phyloP scores from a whole-genome alignment of 305 asterid genomes.

The Fraxinus albicans region DNA sequence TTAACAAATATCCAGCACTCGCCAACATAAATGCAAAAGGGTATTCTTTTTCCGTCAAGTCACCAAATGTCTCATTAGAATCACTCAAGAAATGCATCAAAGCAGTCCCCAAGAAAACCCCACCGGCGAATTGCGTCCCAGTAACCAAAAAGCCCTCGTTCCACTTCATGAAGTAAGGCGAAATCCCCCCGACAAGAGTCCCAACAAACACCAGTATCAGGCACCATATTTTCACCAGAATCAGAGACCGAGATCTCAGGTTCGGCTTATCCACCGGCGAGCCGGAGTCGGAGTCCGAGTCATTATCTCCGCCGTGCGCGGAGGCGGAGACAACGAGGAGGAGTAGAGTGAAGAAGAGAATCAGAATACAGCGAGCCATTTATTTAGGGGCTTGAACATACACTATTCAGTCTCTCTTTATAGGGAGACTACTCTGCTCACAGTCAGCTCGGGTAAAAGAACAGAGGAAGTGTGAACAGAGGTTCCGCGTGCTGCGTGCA shows the following conservation, averaged over 20 bases:
- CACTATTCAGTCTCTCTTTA: not conserved
- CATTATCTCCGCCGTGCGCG: constrained; percentile 52
- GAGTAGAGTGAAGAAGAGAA: constrained; percentile 34
- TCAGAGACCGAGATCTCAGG: constrained; percentile 58
- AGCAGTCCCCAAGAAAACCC: constrained; percentile 83
- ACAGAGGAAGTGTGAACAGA: not conserved
- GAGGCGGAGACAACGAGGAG: constrained; percentile 46
- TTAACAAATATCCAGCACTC: constrained; percentile 67
- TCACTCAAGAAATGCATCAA: constrained; percentile 92
- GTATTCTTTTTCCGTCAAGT: constrained; percentile 58
- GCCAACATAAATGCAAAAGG: constrained; percentile 94
- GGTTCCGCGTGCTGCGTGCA: not conserved
- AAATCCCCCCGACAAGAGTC: constrained; percentile 77
- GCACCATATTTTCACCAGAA: constrained; percentile 78
- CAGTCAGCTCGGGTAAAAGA: not conserved
- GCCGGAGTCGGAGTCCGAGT: constrained; percentile 27
- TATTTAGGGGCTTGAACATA: not conserved
- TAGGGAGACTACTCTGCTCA: not conserved
- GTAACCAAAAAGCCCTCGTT: constrained; percentile 72
- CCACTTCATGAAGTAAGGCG: constrained; percentile 85
- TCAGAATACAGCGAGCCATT: constrained; percentile 47
- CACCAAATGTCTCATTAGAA: constrained; percentile 72
- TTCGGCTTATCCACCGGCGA: constrained; percentile 45
- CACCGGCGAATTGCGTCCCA: constrained; percentile 95
- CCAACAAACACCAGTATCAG: constrained; percentile 64